phyloP scores from a whole-genome alignment of 139 green algal genomes.

The Coccomyxa sp. region DNA sequence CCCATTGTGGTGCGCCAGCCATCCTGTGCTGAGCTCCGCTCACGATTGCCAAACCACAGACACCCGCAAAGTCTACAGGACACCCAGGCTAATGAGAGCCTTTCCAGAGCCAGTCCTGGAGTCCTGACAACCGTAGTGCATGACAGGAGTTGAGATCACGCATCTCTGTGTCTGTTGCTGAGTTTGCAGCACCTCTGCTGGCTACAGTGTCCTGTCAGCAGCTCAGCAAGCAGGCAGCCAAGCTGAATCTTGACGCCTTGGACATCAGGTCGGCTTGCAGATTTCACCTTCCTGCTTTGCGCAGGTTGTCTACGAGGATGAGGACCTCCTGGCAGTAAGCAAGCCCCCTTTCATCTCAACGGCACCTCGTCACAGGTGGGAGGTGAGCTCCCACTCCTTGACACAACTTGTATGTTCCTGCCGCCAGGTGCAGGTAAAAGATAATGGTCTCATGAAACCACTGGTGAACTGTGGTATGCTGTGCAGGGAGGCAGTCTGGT shows the following conservation, averaged over 20 bases:
- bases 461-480: no score
- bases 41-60: neutral
- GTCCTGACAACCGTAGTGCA: neutral
- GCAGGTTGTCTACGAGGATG: conserved; percentile 69
- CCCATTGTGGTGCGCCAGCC: conserved; percentile 31
- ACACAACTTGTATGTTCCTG: neutral
- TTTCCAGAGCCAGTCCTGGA: no score
- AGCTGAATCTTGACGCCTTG: no score
- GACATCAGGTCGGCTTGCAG: no score
- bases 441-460: no score
- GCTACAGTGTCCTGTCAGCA: neutral
- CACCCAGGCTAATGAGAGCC: neutral
- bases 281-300: no score
- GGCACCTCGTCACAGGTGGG: conserved; percentile 65
- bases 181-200: neutral
- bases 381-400: conserved; percentile 1
- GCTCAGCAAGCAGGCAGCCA: neutral
- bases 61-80: no score
- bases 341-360: conserved; percentile 69
- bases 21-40: neutral
- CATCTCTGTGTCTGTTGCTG: neutral
- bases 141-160: neutral
- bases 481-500: conserved; percentile 64
- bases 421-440: no score
- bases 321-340: conserved; percentile 71